Evolutionary conservation across 768 basidiomycete genomes (phyloP), one percentile per base, ranked within the genome.

Genomic region (Leccinum olivaceopallidum): DNA sequence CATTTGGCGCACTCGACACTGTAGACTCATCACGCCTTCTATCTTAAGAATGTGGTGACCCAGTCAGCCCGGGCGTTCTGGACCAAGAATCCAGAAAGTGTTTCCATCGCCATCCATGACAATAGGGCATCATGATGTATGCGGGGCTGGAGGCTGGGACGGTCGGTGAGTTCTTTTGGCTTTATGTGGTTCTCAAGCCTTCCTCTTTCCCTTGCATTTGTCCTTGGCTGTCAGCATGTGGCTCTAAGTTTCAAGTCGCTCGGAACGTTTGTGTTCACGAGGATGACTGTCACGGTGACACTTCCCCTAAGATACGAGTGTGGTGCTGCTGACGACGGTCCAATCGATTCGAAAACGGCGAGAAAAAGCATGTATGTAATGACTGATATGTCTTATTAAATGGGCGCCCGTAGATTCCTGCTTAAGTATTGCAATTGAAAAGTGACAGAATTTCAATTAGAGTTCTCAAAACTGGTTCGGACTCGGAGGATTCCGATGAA

Each of bases 241-340:
- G 0, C 77, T 98, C 8, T 94, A 90, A 81, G 83, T 5, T 81
- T 94, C 73, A 95, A 92, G 65, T 75, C 89, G 0, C 86, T 99
- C 7, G 96, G 96, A 6, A 89, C 88, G 5, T 80, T 98, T 6
- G 78, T 78, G 26, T 92, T 70, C 96, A 98, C 77, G 90, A 92
- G 63, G 80, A 82, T 10, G 83, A 81, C 16, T 89, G 91, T 59
- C 91, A 95, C 65, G 81, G 84, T 5, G 65, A 96, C 22, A 80
- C 84, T 4, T 98, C 98, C 69, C 22, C 67, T 75, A 32, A 49
- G 62, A 4, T 62, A 57, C 14, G 12, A 14, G 63, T 58, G 60
- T 55, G 20, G 68, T 5, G 14, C 54, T 5, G 20, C 34, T 14
- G 74, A 67, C 28, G 18, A 20, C 28, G 28, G 28, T 28, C 16